A percentile compares a stretch with the other conserved stretches of the same genome.
These are phyloP conservation scores for Naganishia sp. DNA, from an alignment of 1,284 basidiomycete genomes.

Conservation along the genomic window DNA sequence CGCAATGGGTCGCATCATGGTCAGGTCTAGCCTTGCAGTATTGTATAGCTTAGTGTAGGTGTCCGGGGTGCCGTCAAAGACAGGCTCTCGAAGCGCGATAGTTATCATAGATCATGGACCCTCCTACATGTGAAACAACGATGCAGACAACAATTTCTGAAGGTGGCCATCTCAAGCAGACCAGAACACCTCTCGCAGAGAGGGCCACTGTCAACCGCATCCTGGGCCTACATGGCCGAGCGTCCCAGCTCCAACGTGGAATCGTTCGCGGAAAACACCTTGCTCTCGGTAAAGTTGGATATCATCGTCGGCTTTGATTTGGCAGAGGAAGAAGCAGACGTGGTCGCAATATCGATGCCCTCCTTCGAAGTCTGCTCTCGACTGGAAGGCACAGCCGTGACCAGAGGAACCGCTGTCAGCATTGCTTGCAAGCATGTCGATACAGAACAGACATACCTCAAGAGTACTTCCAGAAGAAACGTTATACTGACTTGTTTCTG, in stretches of 20 bases:
- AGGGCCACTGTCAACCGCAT: too few species aligned
- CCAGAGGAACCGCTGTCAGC: neutral
- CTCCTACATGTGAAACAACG: too few species aligned
- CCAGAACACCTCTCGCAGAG: too few species aligned
- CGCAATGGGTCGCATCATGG: too few species aligned
- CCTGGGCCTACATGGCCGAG: too few species aligned
- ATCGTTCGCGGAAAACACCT: neutral
- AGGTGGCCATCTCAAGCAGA: too few species aligned
- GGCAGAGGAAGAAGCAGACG: neutral
- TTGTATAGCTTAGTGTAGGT: too few species aligned
- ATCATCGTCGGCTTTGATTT: neutral
- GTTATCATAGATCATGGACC: too few species aligned
- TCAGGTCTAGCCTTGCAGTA: too few species aligned
- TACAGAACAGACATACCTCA: conserved; percentile 1
- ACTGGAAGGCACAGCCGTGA: neutral
- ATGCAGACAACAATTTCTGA: too few species aligned
- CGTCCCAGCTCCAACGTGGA: conserved; percentile 2
- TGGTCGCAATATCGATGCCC: neutral
- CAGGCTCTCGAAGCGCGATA: too few species aligned
- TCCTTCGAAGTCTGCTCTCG: conserved; percentile 5
- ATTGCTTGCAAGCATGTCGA: neutral
- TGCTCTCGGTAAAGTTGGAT: conserved; percentile 4
- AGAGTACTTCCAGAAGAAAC: conserved; percentile 7
- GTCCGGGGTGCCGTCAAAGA: too few species aligned
- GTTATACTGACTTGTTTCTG: conserved; percentile 11